These are phyloP conservation scores for Yamadazyma spencermartinsiae DNA, from an alignment of 1,139 yeast genomes.

Conservation along the genomic window DNA sequence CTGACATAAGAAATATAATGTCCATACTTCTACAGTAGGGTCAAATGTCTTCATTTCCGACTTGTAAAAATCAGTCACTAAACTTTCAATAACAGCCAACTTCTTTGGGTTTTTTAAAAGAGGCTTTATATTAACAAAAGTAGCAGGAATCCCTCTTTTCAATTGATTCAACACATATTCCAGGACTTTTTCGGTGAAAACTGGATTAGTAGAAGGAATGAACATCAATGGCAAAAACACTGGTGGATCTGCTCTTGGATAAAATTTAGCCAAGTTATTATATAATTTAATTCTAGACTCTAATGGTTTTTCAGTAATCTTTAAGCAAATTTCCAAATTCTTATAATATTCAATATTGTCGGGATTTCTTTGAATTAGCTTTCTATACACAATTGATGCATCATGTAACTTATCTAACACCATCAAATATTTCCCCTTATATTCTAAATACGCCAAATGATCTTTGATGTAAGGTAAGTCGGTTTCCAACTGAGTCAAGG, in stretches of 20 bases:
- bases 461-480: constrained; percentile 61
- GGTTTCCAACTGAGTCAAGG: constrained; percentile 59
- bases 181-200: constrained; percentile 45
- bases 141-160: constrained; percentile 83
- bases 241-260: constrained; percentile 86
- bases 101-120: constrained; percentile 59
- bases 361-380: constrained; percentile 80
- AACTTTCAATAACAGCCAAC: constrained; percentile 47
- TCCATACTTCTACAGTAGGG: constrained; percentile 71
- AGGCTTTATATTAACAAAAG: constrained; percentile 83
- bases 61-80: constrained; percentile 52
- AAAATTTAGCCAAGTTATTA: constrained; percentile 61
- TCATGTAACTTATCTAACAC: constrained; percentile 47
- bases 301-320: constrained; percentile 27
- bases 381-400: constrained; percentile 69
- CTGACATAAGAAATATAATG: constrained; percentile 77
- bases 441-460: constrained; percentile 61
- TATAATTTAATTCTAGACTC: constrained; percentile 57
- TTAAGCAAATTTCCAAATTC: constrained; percentile 64
- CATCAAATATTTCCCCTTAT: constrained; percentile 60
- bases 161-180: constrained; percentile 63
- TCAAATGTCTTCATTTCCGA: constrained; percentile 27
- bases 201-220: constrained; percentile 51
- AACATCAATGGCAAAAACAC: constrained; percentile 75
- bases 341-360: constrained; percentile 70